Percentiles rank a stretch among this genome's conserved stretches.
Conservation (phyloP, 2,329 filamentous ascomycete genomes). For the Cladorrhinum sp. region DNA sequence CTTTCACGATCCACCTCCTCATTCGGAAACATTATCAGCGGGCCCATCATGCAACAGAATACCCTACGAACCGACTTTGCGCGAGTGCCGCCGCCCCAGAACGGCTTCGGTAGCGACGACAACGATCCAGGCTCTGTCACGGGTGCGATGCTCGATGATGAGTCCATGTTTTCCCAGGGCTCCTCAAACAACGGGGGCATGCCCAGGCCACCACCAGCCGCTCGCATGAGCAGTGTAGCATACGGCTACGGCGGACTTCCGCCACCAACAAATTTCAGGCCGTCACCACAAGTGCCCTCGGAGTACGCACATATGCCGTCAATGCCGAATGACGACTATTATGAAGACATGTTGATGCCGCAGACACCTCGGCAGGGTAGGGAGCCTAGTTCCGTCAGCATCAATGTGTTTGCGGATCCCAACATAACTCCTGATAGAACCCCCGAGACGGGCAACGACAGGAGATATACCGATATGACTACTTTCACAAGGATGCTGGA, state of each 20-base stretch:
- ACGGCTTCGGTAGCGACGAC: constrained; percentile 11
- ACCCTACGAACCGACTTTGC: constrained; percentile 51
- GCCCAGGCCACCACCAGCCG: constrained; percentile 9
- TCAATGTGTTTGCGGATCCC: constrained; percentile 53
- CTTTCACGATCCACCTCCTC: constrained; percentile 36
- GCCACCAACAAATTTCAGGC: constrained; percentile 10
- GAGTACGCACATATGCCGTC: neutral
- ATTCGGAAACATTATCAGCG: constrained; percentile 54
- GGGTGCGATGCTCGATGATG: constrained; percentile 11
- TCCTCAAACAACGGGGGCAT: neutral
- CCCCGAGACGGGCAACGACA: constrained; percentile 14
- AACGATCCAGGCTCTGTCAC: constrained; percentile 13
- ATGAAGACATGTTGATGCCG: constrained; percentile 7
- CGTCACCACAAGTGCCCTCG: neutral
- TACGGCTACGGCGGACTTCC: constrained; percentile 26
- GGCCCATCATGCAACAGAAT: constrained; percentile 48
- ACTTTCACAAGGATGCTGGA: constrained; percentile 56
- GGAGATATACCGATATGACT: constrained; percentile 36
- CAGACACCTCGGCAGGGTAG: constrained; percentile 37
- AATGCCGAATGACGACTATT: constrained; percentile 14
- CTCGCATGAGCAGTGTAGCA: constrained; percentile 22
- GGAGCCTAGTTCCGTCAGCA: constrained; percentile 48
- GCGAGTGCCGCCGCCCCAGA: constrained; percentile 19
- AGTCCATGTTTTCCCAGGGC: constrained; percentile 12
- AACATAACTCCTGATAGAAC: constrained; percentile 34